These are phyloP conservation scores for Panicum hallii DNA, from an alignment of 202 grass and related monocot species.

Conservation along the genomic window DNA sequence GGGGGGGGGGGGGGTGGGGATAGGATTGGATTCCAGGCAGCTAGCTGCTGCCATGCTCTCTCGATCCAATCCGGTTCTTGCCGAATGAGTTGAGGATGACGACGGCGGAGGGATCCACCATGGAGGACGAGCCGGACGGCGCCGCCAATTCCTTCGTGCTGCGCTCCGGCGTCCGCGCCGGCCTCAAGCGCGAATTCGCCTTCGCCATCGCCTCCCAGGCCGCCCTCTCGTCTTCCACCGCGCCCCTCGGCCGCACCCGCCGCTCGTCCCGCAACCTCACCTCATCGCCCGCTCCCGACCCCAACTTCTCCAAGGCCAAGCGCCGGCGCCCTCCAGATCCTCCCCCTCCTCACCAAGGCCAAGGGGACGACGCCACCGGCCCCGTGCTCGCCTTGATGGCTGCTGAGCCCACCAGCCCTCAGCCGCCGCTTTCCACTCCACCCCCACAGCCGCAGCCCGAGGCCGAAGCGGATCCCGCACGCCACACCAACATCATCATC, in stretches of 20 bases:
- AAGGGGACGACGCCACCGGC: too few species aligned
- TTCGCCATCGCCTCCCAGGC: conserved; percentile 87
- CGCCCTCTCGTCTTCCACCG: conserved; percentile 33
- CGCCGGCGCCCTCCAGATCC: conserved; percentile 34
- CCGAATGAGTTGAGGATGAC: not conserved
- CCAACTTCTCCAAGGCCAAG: conserved; percentile 12
- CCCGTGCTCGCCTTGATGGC: conserved; percentile 40
- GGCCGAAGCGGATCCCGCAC: not conserved
- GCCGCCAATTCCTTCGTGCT: conserved; percentile 57
- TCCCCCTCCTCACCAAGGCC: not conserved
- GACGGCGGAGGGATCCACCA: conserved; percentile 3
- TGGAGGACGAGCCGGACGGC: conserved; percentile 5
- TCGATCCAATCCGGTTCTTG: too few species aligned
- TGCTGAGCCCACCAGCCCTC: not conserved
- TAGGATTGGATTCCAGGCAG: too few species aligned
- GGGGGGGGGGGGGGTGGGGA: too few species aligned
- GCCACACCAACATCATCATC: not conserved
- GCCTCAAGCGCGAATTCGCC: conserved; percentile 87
- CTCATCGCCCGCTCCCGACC: not conserved
- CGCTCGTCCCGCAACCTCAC: conserved; percentile 50
- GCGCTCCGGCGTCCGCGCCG: conserved; percentile 82
- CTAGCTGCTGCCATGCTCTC: too few species aligned
- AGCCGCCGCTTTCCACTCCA: not conserved
- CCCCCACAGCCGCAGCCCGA: not conserved
- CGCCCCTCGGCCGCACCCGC: conserved; percentile 72